A percentile compares a stretch with the other conserved stretches of the same genome.
Conservation (phyloP, 345 rosid species). For the Eucalyptus viminalis region DNA sequence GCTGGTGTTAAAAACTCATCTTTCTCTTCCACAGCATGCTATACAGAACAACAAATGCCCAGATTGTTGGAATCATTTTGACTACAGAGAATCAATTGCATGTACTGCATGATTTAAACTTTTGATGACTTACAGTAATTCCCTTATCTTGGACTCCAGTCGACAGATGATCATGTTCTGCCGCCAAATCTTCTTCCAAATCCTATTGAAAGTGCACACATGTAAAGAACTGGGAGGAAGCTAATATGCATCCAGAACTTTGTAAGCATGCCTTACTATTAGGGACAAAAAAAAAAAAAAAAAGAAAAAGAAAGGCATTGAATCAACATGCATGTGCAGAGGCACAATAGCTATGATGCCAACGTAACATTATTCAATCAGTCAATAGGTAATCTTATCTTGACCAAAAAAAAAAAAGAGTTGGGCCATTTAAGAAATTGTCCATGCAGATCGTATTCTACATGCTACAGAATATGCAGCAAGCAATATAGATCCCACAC, state of each 20-base stretch:
- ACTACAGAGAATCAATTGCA: slow-evolving; percentile 9
- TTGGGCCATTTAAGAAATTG: not conserved
- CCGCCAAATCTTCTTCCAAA: not conserved
- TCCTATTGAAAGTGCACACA: not conserved
- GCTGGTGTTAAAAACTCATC: slow-evolving; percentile 17
- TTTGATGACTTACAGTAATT: slow-evolving; percentile 12
- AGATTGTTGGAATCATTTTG: not conserved
- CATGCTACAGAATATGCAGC: not conserved
- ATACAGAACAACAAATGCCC: not conserved
- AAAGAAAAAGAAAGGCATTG: not conserved
- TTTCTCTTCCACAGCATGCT: slow-evolving; percentile 22
- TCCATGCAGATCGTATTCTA: not conserved
- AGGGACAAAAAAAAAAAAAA: not conserved
- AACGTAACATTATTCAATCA: not conserved
- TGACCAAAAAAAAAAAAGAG: not conserved
- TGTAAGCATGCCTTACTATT: not conserved
- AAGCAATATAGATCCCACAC: not conserved
- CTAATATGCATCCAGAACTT: not conserved
- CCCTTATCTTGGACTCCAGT: slow-evolving; percentile 16
- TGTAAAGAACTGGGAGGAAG: not conserved
- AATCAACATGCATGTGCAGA: not conserved
- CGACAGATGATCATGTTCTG: slow-evolving; percentile 9
- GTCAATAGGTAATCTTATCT: not conserved
- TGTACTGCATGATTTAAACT: slow-evolving; percentile 9
- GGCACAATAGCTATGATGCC: not conserved